These are phyloP conservation scores for Neurospora sp. DNA, from an alignment of 2,329 filamentous ascomycete species.

Conservation along the genomic window DNA sequence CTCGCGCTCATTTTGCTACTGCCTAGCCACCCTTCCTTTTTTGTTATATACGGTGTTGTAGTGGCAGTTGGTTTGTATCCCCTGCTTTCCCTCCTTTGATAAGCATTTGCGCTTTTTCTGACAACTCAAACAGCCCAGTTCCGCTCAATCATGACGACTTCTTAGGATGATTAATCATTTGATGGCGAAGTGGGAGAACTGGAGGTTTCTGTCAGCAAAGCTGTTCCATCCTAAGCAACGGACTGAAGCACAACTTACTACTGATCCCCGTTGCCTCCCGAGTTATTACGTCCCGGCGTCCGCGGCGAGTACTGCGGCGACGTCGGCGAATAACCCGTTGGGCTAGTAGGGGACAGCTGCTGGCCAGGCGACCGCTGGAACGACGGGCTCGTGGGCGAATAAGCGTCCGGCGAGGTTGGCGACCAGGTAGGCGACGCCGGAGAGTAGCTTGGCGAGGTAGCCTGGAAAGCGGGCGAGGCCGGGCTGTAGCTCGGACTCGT, in stretches of 20 bases:
- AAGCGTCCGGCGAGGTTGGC: constrained; percentile 57
- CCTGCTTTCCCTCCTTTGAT: neutral
- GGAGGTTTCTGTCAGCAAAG: constrained; percentile 6
- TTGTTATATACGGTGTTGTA: neutral
- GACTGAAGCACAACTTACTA: constrained; percentile 26
- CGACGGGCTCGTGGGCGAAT: constrained; percentile 53
- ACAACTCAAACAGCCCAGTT: neutral
- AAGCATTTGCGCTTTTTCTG: neutral
- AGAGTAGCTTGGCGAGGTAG: constrained; percentile 51
- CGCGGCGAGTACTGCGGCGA: constrained; percentile 38
- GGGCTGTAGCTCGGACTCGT: constrained; percentile 63
- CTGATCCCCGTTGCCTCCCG: constrained; percentile 26
- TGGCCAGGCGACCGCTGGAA: constrained; percentile 46
- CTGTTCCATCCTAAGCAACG: neutral
- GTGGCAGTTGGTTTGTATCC: neutral
- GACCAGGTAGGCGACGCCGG: constrained; percentile 71
- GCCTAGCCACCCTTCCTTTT: neutral
- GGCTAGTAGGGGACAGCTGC: constrained; percentile 53
- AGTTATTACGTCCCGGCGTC: constrained; percentile 29
- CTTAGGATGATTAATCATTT: constrained; percentile 22
- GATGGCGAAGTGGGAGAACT: constrained; percentile 30
- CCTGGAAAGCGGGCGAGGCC: constrained; percentile 48
- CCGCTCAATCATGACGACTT: neutral
- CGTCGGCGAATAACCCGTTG: constrained; percentile 58
- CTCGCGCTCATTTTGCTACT: neutral